A percentile compares a stretch with the other conserved stretches of the same genome.
phyloP scores from a whole-genome alignment of 257 asterid species.

The Parsonsia alboflavescens region DNA sequence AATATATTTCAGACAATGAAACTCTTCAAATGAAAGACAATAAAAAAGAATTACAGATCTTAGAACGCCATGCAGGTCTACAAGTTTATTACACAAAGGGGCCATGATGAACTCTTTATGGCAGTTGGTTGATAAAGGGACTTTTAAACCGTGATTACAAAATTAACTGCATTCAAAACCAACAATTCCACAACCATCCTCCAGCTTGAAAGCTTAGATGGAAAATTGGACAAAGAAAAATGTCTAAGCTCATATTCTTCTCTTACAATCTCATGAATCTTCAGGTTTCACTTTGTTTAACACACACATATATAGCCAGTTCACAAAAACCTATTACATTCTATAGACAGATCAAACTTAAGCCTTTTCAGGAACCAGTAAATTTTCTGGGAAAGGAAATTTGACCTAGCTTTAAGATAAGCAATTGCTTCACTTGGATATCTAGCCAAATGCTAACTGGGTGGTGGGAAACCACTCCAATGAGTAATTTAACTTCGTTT shows the following conservation, averaged over 20 bases:
- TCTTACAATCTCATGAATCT: background rate
- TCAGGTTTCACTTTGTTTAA: background rate
- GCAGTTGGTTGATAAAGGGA: background rate
- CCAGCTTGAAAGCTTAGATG: background rate
- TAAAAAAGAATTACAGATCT: background rate
- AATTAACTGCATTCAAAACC: background rate
- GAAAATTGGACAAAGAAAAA: background rate
- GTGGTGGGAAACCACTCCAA: background rate
- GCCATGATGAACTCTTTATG: background rate
- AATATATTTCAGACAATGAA: slow-evolving; percentile 6
- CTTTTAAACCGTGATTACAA: too few species aligned
- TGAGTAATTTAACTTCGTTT: background rate
- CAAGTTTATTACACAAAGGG: background rate
- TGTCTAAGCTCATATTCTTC: background rate
- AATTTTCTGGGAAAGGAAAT: background rate
- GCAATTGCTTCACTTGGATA: background rate
- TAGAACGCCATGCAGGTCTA: background rate
- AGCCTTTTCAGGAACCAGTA: too few species aligned
- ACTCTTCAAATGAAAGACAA: background rate
- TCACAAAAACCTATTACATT: background rate
- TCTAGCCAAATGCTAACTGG: background rate
- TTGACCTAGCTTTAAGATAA: background rate
- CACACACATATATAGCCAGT: background rate
- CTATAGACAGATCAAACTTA: too few species aligned
- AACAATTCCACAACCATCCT: slow-evolving; percentile 3